Conservation (phyloP, 208 protist genomes). For the Crithidia acanthocephali region DNA sequence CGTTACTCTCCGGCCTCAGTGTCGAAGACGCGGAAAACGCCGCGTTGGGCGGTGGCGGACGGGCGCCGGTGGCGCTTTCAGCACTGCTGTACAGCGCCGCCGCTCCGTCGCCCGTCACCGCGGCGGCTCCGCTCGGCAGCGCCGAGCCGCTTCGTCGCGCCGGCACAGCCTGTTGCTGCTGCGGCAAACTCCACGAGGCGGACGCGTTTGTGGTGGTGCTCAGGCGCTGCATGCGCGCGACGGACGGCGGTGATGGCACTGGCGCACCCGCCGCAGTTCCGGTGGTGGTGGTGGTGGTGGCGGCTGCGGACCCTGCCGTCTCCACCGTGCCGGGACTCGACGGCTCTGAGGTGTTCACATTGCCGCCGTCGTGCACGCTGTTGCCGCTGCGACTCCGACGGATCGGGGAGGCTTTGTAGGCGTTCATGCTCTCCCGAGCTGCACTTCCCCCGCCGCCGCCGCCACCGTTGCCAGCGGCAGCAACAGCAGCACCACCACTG, state of each 20-base stretch:
- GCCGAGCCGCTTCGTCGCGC: neutral
- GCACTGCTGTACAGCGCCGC: neutral
- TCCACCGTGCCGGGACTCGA: neutral
- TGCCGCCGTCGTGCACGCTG: neutral
- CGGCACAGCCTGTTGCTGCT: neutral
- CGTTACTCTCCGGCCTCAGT: neutral
- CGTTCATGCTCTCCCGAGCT: neutral
- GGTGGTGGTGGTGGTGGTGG: neutral
- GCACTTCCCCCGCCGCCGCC: neutral
- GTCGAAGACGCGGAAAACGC: conserved; percentile 5
- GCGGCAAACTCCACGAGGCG: neutral
- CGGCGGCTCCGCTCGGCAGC: neutral
- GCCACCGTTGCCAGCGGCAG: neutral
- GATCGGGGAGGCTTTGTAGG: neutral
- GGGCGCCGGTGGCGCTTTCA: neutral
- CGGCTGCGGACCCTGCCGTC: neutral
- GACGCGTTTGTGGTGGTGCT: neutral
- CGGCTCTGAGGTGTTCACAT: neutral
- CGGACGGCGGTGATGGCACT: conserved; percentile 2
- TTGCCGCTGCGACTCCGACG: neutral
- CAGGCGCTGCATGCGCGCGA: neutral
- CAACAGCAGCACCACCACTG: neutral
- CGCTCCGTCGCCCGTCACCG: neutral
- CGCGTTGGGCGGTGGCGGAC: neutral
- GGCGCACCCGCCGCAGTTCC: neutral